Base-by-base conservation (phyloP, 2,329 filamentous ascomycete species). In the Fusarium burgessii region DNA sequence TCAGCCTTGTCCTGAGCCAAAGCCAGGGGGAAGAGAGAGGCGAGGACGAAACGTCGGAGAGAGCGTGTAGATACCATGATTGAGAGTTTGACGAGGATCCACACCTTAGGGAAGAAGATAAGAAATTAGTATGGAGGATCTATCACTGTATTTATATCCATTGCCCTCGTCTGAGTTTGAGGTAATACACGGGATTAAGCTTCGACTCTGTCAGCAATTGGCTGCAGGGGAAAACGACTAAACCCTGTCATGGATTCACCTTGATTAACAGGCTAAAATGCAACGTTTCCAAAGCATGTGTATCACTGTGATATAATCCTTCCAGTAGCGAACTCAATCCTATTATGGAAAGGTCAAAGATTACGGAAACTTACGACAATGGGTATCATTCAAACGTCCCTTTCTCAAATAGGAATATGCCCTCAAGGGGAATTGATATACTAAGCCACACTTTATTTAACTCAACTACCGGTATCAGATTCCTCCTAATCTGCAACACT, bases 1-100 rank as follows among this genome's bases (percentile, higher is more conserved):
- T 58, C 35, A 3, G 68, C 63, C 40, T 62, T 62, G 27, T 61
- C 29, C n/a, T 68, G 63, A 3, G 64, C 64, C 15, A 67, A 33
- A 12, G 49, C 25, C 3, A 67, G 29, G 23, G 49, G 50, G 2
- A 66, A 23, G 18, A 68, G 38, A 45, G 58, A 57, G n/a, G 49
- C 38, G 25, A 68, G 27, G 29, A 35, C 64, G 14, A 62, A 20
- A 7, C 62, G 62, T 23, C 62, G 54, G 3, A 66, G 63, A 8
- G 62, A 66, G 27, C 27, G 45, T 51, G 45, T 27, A 12, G 63
- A 32, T 8, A 43, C 46, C 63, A 66, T 66, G 35, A 12, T 33
- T 41, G 13, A 12, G 18, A 27, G 52, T 35, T 23, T 29, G 29
- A 32, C 38, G 14, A 50, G 15, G 18, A 35, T 57, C 41, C n/a